Conservation (phyloP, 1,139 yeast genomes). For the Debaryomycetaceae sp. region DNA sequence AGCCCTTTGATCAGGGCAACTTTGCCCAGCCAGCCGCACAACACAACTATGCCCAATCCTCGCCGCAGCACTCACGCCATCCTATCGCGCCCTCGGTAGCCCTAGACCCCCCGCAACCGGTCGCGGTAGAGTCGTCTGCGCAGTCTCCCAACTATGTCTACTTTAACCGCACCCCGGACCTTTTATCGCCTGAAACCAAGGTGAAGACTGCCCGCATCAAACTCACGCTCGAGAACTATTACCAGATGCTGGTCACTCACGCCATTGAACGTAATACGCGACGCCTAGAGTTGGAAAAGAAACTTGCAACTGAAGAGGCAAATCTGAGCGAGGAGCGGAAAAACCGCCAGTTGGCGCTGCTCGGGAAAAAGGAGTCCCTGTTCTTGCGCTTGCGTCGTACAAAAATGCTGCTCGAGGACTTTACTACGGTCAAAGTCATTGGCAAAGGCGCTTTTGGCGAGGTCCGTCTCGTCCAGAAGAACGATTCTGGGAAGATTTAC, state of each 20-base stretch:
- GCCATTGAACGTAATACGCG: slow-evolving; percentile 78
- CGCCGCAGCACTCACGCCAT: background rate
- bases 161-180: slow-evolving; percentile 81
- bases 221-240: slow-evolving; percentile 59
- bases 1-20: too few relatives aligned
- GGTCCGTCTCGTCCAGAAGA: slow-evolving; percentile 72
- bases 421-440: slow-evolving; percentile 68
- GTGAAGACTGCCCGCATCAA: slow-evolving; percentile 69
- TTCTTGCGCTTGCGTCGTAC: slow-evolving; percentile 68
- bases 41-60: background rate
- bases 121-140: slow-evolving; percentile 3
- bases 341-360: slow-evolving; percentile 56
- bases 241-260: slow-evolving; percentile 66
- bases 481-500: slow-evolving; percentile 72
- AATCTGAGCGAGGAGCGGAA: slow-evolving; percentile 59
- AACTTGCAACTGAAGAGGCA: slow-evolving; percentile 51
- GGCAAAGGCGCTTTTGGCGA: slow-evolving; percentile 88
- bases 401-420: slow-evolving; percentile 62
- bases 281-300: slow-evolving; percentile 62
- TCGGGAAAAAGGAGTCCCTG: slow-evolving; percentile 71
- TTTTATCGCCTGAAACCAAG: slow-evolving; percentile 52
- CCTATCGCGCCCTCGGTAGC: slow-evolving; percentile 1
- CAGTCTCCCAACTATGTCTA: slow-evolving; percentile 40
- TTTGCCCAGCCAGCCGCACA: too few relatives aligned
- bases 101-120: slow-evolving; percentile 1